Percentiles rank a stretch among this genome's conserved stretches.
These are phyloP conservation scores for Cercospora sp. DNA, from an alignment of 2,329 filamentous ascomycete species.

Conservation along the genomic window DNA sequence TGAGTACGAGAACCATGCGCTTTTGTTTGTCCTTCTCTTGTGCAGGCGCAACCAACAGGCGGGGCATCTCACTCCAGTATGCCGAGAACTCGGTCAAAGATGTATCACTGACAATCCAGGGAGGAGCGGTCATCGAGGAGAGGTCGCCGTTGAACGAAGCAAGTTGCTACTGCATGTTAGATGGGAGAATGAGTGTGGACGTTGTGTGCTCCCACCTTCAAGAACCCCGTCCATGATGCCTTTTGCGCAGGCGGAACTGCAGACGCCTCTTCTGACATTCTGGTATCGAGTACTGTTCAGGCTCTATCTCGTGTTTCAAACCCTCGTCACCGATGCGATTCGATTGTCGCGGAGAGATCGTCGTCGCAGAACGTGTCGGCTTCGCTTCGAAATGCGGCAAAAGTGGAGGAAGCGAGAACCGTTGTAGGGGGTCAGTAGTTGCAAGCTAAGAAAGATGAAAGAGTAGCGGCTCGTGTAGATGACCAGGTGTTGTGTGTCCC, in stretches of 20 bases:
- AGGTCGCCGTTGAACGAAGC: constrained; percentile 58
- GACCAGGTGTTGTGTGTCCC: background rate
- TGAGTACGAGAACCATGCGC: constrained; percentile 82
- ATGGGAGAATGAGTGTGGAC: background rate
- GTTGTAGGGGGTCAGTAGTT: background rate
- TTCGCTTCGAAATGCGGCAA: background rate
- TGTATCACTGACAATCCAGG: constrained; percentile 56
- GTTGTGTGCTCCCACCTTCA: constrained; percentile 45
- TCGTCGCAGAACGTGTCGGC: background rate
- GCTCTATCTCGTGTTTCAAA: background rate
- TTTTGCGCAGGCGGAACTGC: constrained; percentile 50
- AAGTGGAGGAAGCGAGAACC: background rate
- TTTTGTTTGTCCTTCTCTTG: constrained; percentile 76
- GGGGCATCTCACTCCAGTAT: constrained; percentile 58
- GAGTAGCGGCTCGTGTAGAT: background rate
- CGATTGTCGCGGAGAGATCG: background rate
- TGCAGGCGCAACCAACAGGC: constrained; percentile 77
- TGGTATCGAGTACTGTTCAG: background rate
- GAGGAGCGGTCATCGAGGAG: constrained; percentile 57
- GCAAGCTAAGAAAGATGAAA: background rate
- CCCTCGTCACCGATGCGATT: background rate
- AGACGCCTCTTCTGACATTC: constrained; percentile 43
- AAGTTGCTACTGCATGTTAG: constrained; percentile 47
- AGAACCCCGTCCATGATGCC: constrained; percentile 52
- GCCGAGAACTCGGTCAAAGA: constrained; percentile 59